phyloP scores from a whole-genome alignment of 2,329 filamentous ascomycete species.

The Ophiocordyceps sinensis region DNA sequence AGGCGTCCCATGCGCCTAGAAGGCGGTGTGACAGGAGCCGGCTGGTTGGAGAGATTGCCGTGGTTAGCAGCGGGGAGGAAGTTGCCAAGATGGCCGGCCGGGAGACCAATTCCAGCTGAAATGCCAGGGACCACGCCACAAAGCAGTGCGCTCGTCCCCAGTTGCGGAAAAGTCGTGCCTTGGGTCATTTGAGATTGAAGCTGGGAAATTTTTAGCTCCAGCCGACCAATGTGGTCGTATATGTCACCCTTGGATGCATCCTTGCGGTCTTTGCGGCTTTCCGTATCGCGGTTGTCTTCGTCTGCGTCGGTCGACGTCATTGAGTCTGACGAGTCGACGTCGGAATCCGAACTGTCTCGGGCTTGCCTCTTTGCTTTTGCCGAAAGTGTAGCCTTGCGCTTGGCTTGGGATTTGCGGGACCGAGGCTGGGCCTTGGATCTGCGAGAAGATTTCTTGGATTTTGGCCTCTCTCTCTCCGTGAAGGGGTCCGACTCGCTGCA shows the following conservation, averaged over 20 bases:
- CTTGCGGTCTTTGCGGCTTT: neutral
- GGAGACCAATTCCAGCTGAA: neutral
- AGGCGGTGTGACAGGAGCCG: neutral
- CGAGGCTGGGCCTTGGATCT: neutral
- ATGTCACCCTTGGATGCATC: conserved; percentile 1
- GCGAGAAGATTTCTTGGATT: neutral
- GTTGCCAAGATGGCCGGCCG: neutral
- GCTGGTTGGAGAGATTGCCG: neutral
- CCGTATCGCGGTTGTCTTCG: too few species aligned
- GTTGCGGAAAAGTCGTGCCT: neutral
- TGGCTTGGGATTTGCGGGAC: neutral
- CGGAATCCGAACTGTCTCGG: neutral
- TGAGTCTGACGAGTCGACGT: neutral
- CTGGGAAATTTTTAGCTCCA: conserved; percentile 13
- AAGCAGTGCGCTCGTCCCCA: neutral
- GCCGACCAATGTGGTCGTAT: conserved; percentile 12
- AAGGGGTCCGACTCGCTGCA: neutral
- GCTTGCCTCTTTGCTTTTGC: neutral
- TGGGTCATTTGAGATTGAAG: conserved; percentile 10
- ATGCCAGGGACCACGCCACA: neutral
- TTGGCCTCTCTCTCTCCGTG: neutral
- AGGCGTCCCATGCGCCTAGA: neutral
- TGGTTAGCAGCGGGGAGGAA: neutral
- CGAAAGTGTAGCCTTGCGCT: neutral
- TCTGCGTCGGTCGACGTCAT: neutral